Evolutionary conservation across 106 monocot species (phyloP).

Genomic region (Dendrobium catenatum): DNA sequence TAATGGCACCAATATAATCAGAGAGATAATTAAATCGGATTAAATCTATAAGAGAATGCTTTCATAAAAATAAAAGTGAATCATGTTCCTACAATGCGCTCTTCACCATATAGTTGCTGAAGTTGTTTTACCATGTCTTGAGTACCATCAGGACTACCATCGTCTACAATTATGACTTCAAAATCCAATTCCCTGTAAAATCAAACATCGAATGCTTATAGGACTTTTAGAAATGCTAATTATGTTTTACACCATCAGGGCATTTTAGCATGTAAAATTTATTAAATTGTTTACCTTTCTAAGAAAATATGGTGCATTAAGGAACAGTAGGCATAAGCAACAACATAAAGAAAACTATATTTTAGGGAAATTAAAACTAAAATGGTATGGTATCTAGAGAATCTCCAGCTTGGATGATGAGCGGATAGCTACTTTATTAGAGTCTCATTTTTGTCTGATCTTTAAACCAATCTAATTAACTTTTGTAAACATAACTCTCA

Average conservation of each 20-base stretch:
- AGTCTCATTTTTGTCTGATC: neutral
- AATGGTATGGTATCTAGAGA: neutral
- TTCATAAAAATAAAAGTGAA: neutral
- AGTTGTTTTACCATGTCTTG: constrained; percentile 93
- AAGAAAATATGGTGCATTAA: neutral
- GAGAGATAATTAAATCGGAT: constrained; percentile 3
- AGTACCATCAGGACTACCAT: constrained; percentile 99
- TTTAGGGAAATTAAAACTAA: neutral
- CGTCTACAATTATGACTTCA: constrained; percentile 94
- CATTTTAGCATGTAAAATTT: neutral
- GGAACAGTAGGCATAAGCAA: neutral
- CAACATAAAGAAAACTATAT: neutral
- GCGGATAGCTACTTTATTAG: neutral
- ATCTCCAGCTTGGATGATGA: neutral
- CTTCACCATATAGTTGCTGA: constrained; percentile 86
- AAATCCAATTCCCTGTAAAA: constrained; percentile 70
- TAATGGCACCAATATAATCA: neutral
- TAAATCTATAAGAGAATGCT: neutral
- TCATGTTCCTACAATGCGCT: constrained; percentile 59
- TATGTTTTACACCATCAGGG: neutral
- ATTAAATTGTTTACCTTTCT: neutral
- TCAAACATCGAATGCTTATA: neutral
- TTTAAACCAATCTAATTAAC: neutral
- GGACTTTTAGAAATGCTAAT: neutral
- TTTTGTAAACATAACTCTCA: neutral